Conservation (phyloP, 2,329 filamentous ascomycete genomes). For the Beauveria scarabaeidicola region DNA sequence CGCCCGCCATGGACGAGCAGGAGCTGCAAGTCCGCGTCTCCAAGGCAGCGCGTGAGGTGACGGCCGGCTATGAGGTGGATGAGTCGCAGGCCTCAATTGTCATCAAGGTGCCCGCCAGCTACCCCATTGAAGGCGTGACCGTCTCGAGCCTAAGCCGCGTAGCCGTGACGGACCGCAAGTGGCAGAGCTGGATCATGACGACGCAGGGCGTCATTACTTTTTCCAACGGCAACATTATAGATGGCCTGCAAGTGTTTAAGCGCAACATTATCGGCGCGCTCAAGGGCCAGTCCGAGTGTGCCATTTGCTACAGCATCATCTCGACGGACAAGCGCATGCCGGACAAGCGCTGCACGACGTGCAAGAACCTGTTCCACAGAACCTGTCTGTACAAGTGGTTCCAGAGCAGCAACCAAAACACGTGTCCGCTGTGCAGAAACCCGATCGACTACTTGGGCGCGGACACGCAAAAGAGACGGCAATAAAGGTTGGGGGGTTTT, state of each 20-base stretch:
- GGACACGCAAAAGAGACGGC: conserved; percentile 31
- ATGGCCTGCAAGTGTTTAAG: conserved; percentile 77
- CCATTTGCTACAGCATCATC: conserved; percentile 94
- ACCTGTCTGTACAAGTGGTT: conserved; percentile 96
- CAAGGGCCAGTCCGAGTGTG: conserved; percentile 89
- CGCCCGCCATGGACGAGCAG: conserved; percentile 41
- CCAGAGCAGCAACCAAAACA: conserved; percentile 82
- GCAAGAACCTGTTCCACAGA: conserved; percentile 88
- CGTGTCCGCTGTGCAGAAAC: conserved; percentile 87
- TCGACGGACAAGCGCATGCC: conserved; percentile 81
- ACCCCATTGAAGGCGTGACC: conserved; percentile 70
- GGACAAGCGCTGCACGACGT: conserved; percentile 84
- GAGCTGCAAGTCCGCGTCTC: conserved; percentile 62
- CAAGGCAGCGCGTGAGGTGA: conserved; percentile 63
- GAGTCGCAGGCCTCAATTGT: conserved; percentile 75
- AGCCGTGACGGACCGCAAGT: conserved; percentile 82
- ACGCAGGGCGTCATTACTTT: conserved; percentile 92
- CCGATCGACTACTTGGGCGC: conserved; percentile 57
- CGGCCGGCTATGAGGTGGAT: conserved; percentile 79
- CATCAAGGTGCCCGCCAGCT: conserved; percentile 72
- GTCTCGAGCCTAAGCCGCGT: conserved; percentile 76
- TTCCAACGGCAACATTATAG: conserved; percentile 78
- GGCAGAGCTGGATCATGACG: conserved; percentile 82
- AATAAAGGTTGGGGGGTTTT: conserved; percentile 12
- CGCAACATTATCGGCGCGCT: conserved; percentile 80